Base-by-base conservation (phyloP, 495 filamentous ascomycete genomes). In the Cercophora newfieldiana region DNA sequence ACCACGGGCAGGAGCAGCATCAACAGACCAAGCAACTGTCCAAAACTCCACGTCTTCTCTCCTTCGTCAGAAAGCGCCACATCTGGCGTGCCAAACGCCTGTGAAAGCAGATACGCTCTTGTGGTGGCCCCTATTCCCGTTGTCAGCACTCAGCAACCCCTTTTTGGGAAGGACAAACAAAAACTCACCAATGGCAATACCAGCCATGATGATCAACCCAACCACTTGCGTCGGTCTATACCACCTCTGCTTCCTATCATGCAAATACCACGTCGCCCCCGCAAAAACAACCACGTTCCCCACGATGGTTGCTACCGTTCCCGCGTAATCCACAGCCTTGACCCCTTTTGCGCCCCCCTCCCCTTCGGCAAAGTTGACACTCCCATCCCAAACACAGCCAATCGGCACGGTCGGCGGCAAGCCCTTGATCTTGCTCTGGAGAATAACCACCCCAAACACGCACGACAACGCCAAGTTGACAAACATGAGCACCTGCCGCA, bases 401-500 rank as follows among this genome's bases (percentile, higher is more conserved):
- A 88, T 80, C 16, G 86, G 84, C 49, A 86, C 73, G 7, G 81
- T 82, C 12, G 74, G 65, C 16, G 79, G 78, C 53, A 87, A 68
- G n/a, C 79, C 78, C 30, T 74, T 73, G 66, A 76, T 76, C 48
- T 83, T 81, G 51, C 74, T 74, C 63, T 77, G 72, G 48, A 87
- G 70, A 25, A 87, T 74, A 66, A 81, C 83, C 21, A 84, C 74
- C 7, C 86, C 85, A 44, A 75, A 81, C 1, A 83, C 72, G 62
- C 76, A 75, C 6, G 75, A 79, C 29, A 88, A 79, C 3, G 75
- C 76, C 22, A 88, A 68, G 75, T 86, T 88, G 61, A 81, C 78
- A 67, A 87, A 81, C 83, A 88, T 87, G 71, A 87, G 75, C 18
- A 80, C 64, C 70, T 88, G 84, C 7, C 86, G 75, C 74, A 88